Evolutionary conservation across 371 early-diverging fungal species (phyloP).

Genomic region (Rhizopus microsporus): DNA sequence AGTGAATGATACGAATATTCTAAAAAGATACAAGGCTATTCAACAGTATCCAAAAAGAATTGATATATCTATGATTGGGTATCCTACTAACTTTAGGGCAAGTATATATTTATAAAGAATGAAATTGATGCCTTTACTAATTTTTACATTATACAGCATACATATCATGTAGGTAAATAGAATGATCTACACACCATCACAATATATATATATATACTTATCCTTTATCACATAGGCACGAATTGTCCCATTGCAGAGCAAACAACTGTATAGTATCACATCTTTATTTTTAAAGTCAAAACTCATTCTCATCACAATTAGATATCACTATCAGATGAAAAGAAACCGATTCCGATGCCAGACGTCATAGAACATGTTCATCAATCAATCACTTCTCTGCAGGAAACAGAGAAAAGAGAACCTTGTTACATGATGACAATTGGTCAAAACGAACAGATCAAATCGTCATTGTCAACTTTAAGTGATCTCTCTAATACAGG

Average conservation of each 20-base stretch:
- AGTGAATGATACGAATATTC: not conserved
- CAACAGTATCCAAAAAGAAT: not conserved
- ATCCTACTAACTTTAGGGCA: constrained; percentile 4
- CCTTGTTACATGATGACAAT: too few relatives aligned
- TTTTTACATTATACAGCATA: not conserved
- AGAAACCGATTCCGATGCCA: too few relatives aligned
- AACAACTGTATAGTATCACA: not conserved
- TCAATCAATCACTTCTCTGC: too few relatives aligned
- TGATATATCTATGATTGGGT: constrained; percentile 6
- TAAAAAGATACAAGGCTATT: not conserved
- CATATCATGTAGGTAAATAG: constrained; percentile 4
- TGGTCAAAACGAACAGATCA: too few relatives aligned
- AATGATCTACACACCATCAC: not conserved
- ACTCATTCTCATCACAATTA: too few relatives aligned
- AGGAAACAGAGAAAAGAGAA: too few relatives aligned
- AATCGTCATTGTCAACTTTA: too few relatives aligned
- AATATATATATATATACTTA: too few relatives aligned
- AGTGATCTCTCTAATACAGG: too few relatives aligned
- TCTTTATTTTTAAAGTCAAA: too few relatives aligned
- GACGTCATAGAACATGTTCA: too few relatives aligned
- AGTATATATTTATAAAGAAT: not conserved
- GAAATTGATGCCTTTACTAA: not conserved
- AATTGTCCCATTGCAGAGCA: not conserved
- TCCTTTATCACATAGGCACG: not conserved
- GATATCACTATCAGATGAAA: too few relatives aligned